Percentiles rank a stretch among this genome's conserved stretches.
Conservation (phyloP, 139 green algal genomes). For the Chlorella sp. region DNA sequence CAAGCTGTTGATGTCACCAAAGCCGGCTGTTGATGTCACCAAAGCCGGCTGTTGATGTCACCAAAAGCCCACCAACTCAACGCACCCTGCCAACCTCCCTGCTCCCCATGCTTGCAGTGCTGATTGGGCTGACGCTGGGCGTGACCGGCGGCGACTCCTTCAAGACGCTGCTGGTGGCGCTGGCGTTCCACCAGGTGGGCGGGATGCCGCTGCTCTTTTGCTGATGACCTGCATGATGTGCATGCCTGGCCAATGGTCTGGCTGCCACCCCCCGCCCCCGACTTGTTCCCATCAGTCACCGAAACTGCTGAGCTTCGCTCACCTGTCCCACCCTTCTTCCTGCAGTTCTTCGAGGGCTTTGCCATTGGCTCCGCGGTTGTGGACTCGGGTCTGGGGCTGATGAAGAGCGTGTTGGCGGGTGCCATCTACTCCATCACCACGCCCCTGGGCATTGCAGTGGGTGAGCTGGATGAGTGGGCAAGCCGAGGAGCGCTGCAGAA, state of each 20-base stretch:
- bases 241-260: too few species aligned
- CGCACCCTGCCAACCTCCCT: neutral
- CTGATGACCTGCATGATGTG: too few species aligned
- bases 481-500: too few species aligned
- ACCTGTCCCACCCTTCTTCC: too few species aligned
- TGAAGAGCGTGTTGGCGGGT: neutral
- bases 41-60: too few species aligned
- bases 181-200: slow-evolving; percentile 34
- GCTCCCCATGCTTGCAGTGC: slow-evolving; percentile 8
- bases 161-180: slow-evolving; percentile 34
- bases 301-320: too few species aligned
- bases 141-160: slow-evolving; percentile 31
- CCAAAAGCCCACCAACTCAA: too few species aligned
- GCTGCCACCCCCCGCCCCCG: too few species aligned
- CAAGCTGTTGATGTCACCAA: too few species aligned
- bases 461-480: neutral
- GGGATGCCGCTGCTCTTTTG: too few species aligned
- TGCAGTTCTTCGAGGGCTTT: slow-evolving; percentile 28
- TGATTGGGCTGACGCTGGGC: slow-evolving; percentile 41
- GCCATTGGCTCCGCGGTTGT: slow-evolving; percentile 31
- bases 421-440: slow-evolving; percentile 30
- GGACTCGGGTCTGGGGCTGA: slow-evolving; percentile 2
- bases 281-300: too few species aligned
- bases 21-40: too few species aligned
- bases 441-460: slow-evolving; percentile 27